Evolutionary conservation across 1,139 yeast species (phyloP), one percentile per base, ranked within the genome.

Genomic region (Protomyces arabidopsidicola): DNA sequence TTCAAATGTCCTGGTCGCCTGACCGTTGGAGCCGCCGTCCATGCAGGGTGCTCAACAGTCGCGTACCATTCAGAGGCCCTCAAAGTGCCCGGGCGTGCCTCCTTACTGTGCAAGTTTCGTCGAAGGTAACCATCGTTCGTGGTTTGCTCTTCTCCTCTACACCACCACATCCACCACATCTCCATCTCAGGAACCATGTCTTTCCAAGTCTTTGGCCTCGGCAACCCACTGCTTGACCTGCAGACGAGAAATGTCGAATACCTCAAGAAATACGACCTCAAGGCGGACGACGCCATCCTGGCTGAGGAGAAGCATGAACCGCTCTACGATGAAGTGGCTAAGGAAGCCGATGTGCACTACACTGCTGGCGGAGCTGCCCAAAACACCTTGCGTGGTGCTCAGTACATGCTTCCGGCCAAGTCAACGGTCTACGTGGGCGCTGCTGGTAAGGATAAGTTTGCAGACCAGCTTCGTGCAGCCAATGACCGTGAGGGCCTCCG

Each of bases 331-430:
- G 98, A 91, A 77, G 67, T 65, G 8, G 82, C 88, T 70, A 78
- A 80, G 61, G 79, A 79, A 75, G 79, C 82, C 53, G 84, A 81
- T 68, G 85, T 88, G 70, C 83, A 84, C 73, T 78, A 85, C 69
- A 84, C 93, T 71, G 98, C 99, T 67, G 99, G 99, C 71, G 99
- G 99, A 75, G 98, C 99, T 71, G 98, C 98, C 67, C 99, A 93
- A 80, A 93, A 93, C 80, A 86, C 98, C 68, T 97, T 98, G 66
- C 86, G 99, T 79, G 99, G 97, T 74, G 98, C 98, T 62, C 97
- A 93, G 75, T 91, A 90, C 79, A 78, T 90, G 68, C 81, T 95
- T 65, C 97, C 98, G 66, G 78, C 81, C 57, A 77, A 85, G 72
- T 85, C 95, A 38, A 98, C 93, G 61, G 88, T 87, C 63, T 93